Conservation (phyloP, 2,329 filamentous ascomycete genomes). For the Onygena corvina region DNA sequence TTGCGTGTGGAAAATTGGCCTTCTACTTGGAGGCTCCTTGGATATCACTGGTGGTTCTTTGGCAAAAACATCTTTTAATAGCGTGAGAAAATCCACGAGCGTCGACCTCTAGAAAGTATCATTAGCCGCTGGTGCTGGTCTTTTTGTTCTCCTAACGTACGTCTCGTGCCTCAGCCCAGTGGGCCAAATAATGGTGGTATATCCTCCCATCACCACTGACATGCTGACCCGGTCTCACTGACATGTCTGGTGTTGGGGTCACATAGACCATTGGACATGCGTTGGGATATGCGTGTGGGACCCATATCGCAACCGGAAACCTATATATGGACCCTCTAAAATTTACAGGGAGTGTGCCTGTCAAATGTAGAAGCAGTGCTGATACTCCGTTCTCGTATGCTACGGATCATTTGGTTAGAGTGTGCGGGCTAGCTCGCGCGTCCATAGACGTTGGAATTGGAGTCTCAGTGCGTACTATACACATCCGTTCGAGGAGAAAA, state of each 20-base stretch:
- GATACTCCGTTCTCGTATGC: constrained; percentile 81
- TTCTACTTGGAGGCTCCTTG: constrained; percentile 37
- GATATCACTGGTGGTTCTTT: constrained; percentile 88
- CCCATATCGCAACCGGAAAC: constrained; percentile 86
- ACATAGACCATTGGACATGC: constrained; percentile 82
- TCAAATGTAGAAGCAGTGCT: constrained; percentile 72
- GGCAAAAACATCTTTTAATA: constrained; percentile 76
- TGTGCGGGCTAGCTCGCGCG: not conserved
- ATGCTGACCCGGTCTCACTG: constrained; percentile 83
- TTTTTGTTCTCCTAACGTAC: constrained; percentile 42
- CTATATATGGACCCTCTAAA: constrained; percentile 84
- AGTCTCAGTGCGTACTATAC: constrained; percentile 56
- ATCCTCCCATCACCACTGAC: constrained; percentile 85
- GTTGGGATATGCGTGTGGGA: constrained; percentile 78
- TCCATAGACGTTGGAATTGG: not conserved
- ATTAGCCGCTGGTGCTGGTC: constrained; percentile 10
- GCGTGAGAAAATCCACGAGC: constrained; percentile 66
- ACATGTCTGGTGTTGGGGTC: constrained; percentile 75
- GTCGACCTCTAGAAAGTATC: constrained; percentile 55
- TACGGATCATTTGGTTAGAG: constrained; percentile 27
- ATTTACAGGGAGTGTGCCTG: constrained; percentile 77
- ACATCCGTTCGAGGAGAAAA: constrained; percentile 83
- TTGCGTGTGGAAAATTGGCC: constrained; percentile 41
- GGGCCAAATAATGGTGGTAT: constrained; percentile 88
- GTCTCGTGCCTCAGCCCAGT: constrained; percentile 84